Evolutionary conservation across 208 protist species (phyloP).

Genomic region (Crithidia acanthocephali): DNA sequence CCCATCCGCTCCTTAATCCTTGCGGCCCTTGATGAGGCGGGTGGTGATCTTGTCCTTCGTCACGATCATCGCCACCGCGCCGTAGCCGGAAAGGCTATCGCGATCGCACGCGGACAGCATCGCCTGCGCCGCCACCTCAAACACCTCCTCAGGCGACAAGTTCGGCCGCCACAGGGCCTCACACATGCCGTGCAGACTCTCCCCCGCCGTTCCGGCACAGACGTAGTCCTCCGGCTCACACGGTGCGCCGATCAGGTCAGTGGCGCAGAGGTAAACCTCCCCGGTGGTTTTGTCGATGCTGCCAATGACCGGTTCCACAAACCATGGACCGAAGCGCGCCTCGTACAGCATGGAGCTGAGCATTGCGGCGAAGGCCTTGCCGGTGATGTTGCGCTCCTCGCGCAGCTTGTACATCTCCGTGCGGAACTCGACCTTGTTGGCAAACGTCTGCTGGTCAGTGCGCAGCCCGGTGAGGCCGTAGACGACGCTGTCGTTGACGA

Average conservation of each 20-base stretch:
- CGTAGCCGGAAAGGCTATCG: slow-evolving; percentile 98
- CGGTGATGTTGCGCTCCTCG: slow-evolving; percentile 90
- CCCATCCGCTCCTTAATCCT: slow-evolving; percentile 73
- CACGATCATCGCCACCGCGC: slow-evolving; percentile 93
- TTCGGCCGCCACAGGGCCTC: slow-evolving; percentile 96
- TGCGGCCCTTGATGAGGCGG: slow-evolving; percentile 89
- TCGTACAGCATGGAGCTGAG: slow-evolving; percentile 92
- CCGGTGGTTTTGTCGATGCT: slow-evolving; percentile 95
- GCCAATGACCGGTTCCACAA: slow-evolving; percentile 98
- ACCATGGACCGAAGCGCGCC: slow-evolving; percentile 98
- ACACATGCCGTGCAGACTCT: slow-evolving; percentile 98
- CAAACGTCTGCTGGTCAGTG: slow-evolving; percentile 97
- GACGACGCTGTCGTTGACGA: slow-evolving; percentile 95
- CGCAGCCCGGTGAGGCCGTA: slow-evolving; percentile 97
- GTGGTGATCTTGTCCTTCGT: slow-evolving; percentile 84
- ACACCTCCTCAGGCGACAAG: slow-evolving; percentile 96
- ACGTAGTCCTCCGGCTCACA: slow-evolving; percentile 97
- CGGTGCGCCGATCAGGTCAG: slow-evolving; percentile 97
- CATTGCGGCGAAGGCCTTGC: slow-evolving; percentile 84
- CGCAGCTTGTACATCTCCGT: slow-evolving; percentile 92
- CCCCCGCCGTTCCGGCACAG: slow-evolving; percentile 95
- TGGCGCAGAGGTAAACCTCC: slow-evolving; percentile 95
- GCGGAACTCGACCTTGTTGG: slow-evolving; percentile 86
- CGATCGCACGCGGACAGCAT: slow-evolving; percentile 97
- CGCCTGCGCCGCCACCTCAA: slow-evolving; percentile 95